phyloP scores from a whole-genome alignment of 371 early-diverging fungal genomes.

The Rhizopus sp. region DNA sequence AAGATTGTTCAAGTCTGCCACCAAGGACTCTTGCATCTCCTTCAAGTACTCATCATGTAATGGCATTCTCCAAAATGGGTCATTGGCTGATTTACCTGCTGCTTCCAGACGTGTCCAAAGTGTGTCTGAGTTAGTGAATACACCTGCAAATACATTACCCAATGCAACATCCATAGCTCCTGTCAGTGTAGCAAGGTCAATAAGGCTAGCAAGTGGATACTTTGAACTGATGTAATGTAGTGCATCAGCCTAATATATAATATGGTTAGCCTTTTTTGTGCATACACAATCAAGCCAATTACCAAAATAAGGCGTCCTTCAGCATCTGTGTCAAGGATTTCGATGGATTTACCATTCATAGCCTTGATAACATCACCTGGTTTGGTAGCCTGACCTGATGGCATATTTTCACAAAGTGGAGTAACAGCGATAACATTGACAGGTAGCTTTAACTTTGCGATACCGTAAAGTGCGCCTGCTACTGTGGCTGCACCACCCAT shows the following conservation, averaged over 20 bases:
- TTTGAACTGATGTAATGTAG: constrained; percentile 77
- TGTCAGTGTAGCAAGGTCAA: constrained; percentile 91
- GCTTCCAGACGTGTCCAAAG: constrained; percentile 71
- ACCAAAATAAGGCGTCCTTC: constrained; percentile 70
- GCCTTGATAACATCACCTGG: constrained; percentile 85
- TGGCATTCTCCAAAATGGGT: constrained; percentile 97
- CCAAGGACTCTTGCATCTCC: constrained; percentile 74
- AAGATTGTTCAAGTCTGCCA: constrained; percentile 89
- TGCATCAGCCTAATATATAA: constrained; percentile 66
- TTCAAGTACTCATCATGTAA: constrained; percentile 75
- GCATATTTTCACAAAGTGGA: constrained; percentile 83
- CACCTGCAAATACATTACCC: constrained; percentile 88
- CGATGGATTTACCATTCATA: constrained; percentile 82
- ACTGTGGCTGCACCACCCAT: constrained; percentile 89
- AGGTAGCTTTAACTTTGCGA: constrained; percentile 61
- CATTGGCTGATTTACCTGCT: constrained; percentile 71
- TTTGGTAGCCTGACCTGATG: constrained; percentile 76
- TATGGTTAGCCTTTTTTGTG: constrained; percentile 18
- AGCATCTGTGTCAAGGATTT: constrained; percentile 83
- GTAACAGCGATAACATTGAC: constrained; percentile 71
- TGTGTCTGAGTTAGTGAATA: constrained; percentile 80
- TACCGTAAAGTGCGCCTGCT: constrained; percentile 67
- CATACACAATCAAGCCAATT: neutral
- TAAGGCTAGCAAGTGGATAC: constrained; percentile 68
- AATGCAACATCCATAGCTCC: constrained; percentile 95